Evolutionary conservation across 345 rosid species (phyloP).

Genomic region (Brassica nigra): DNA sequence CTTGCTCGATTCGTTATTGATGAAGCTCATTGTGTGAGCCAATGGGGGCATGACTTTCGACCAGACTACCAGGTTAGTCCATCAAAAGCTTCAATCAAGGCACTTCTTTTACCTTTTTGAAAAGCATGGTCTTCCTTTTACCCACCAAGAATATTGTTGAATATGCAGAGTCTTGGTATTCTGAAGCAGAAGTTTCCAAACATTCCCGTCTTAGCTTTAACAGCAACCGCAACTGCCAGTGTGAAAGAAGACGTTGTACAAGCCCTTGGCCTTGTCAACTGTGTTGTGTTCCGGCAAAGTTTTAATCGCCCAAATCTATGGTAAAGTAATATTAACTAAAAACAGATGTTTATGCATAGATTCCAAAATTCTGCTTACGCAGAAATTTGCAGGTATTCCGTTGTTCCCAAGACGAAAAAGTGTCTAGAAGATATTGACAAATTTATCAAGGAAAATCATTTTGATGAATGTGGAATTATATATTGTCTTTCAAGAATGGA

Average conservation of each 20-base stretch:
- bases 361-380: no score
- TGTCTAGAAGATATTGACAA: conserved; percentile 90
- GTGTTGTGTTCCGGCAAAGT: conserved; percentile 96
- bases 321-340: conserved; percentile 34
- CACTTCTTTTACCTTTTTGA: conserved; percentile 13
- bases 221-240: conserved; percentile 99
- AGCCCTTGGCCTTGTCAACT: conserved; percentile 95
- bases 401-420: conserved; percentile 86
- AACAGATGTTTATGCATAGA: no score
- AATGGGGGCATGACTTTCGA: conserved; percentile 99
- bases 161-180: conserved; percentile 86
- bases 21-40: conserved; percentile 99
- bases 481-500: conserved; percentile 99
- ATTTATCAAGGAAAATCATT: conserved; percentile 84
- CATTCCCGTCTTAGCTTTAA: conserved; percentile 92
- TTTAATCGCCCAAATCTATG: conserved; percentile 92
- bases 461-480: conserved; percentile 96
- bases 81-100: conserved; percentile 24
- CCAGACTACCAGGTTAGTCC: conserved; percentile 94
- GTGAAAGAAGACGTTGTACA: conserved; percentile 99
- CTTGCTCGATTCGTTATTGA: conserved; percentile 97
- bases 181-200: conserved; percentile 87
- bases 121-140: conserved; percentile 24
- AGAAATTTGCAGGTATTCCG: background rate
- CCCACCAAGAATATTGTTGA: conserved; percentile 25